Evolutionary conservation across 2,329 filamentous ascomycete species (phyloP).

Genomic region (Epichloe typhina): DNA sequence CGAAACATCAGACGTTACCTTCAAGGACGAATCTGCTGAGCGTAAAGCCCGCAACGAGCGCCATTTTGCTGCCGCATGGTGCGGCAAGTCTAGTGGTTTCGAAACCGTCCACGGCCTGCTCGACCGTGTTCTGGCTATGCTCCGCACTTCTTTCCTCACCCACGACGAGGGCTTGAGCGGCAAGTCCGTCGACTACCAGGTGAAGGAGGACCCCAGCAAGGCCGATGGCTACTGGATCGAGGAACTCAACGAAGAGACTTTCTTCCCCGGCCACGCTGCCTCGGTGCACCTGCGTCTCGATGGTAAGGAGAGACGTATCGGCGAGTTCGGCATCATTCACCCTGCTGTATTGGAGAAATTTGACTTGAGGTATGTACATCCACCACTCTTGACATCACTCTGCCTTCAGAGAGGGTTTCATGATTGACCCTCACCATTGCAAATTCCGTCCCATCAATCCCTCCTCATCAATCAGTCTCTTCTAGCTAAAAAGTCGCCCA

Average conservation of each 20-base stretch:
- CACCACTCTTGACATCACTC: not conserved
- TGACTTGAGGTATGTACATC: constrained; percentile 55
- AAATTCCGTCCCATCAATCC: not conserved
- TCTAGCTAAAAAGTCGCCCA: not conserved
- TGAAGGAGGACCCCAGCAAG: constrained; percentile 39
- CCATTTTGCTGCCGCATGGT: constrained; percentile 92
- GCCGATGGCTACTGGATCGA: constrained; percentile 85
- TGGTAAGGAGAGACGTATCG: constrained; percentile 65
- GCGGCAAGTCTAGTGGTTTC: constrained; percentile 87
- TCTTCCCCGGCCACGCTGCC: constrained; percentile 81
- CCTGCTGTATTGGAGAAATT: constrained; percentile 88
- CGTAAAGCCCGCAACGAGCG: constrained; percentile 84
- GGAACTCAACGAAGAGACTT: constrained; percentile 80
- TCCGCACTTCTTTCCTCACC: constrained; percentile 68
- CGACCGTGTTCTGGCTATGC: constrained; percentile 85
- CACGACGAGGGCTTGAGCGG: constrained; percentile 52
- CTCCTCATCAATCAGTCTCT: not conserved
- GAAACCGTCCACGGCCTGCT: constrained; percentile 90
- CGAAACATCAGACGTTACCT: constrained; percentile 79
- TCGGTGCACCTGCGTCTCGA: constrained; percentile 65
- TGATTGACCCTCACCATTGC: too few relatives aligned
- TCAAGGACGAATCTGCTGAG: constrained; percentile 74
- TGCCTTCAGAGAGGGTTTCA: too few relatives aligned
- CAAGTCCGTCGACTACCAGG: constrained; percentile 38
- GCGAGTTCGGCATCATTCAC: constrained; percentile 87